Base-by-base conservation (phyloP, 805 yeast genomes). In the Komagataella phaffii region DNA sequence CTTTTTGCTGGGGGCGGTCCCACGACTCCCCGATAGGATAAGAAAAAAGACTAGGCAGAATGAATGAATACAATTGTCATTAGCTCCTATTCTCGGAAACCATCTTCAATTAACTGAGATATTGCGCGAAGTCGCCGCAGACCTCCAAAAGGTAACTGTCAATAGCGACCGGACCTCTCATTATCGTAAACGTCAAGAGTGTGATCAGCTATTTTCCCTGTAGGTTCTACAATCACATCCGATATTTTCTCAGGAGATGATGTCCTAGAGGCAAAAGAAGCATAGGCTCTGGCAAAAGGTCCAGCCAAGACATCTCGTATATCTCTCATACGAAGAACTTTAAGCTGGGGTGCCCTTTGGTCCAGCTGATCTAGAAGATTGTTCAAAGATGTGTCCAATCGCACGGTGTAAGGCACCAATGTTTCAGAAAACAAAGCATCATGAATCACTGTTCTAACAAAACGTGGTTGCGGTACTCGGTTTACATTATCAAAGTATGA, bases 291-390 rank as follows among this genome's bases (percentile, higher is more conserved):
- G 44, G 68, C 71, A 51, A 75, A 66, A 24, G 93, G 91, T 50
- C 70, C 68, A 52, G 76, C 70, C 23, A 78, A 61, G 2, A 76
- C 69, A 49, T 72, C 72, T 44, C 75, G 71, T 49, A 81, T 59
- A 53, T 73, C 77, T 49, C 69, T 66, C 61, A 72, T 72, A 50
- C 78, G 76, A 36, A 75, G 64, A 1, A 83, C 75, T 67, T 79
- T 79, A 52, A 82, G 65, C 44, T 71, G 68, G 3, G 96, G 96
- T 18, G 79, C 67, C 46, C 67, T 61, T 53, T 64, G 62, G 59
- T 89, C 96, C 46, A 88, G 67, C 43, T 70, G 61, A 53, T 61
- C 63, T 57, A 89, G 75, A n/a, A 77, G 66, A 30, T 68, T 58
- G 57, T 85, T 83, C n/a, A 82, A 72, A 30, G 69, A 63, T 50